Evolutionary conservation across 2,329 filamentous ascomycete species (phyloP).

Genomic region (Trichothecium roseum): DNA sequence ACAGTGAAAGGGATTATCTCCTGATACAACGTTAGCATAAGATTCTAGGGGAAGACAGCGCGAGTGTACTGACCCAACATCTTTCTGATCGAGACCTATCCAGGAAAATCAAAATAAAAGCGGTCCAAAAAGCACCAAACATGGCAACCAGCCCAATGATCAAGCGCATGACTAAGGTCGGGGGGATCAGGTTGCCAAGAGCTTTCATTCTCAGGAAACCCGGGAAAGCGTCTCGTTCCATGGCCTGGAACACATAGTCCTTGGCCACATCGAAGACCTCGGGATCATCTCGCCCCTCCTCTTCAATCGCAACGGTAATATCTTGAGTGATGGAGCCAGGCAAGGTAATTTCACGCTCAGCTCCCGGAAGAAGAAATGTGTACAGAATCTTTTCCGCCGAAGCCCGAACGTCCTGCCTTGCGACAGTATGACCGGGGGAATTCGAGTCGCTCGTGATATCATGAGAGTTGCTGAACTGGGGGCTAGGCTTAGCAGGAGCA

Average conservation of each 20-base stretch:
- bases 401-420: conserved; percentile 80
- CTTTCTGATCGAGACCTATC: conserved; percentile 63
- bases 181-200: conserved; percentile 86
- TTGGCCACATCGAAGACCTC: conserved; percentile 97
- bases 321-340: conserved; percentile 78
- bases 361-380: conserved; percentile 88
- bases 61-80: conserved; percentile 64
- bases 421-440: conserved; percentile 74
- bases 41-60: not conserved
- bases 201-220: conserved; percentile 93
- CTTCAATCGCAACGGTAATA: conserved; percentile 81
- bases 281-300: conserved; percentile 84
- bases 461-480: conserved; percentile 49
- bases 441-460: conserved; percentile 64
- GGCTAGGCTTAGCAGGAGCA: conserved; percentile 33
- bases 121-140: conserved; percentile 90
- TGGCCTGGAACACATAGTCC: conserved; percentile 98
- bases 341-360: conserved; percentile 90
- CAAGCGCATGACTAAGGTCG: conserved; percentile 76
- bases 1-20: conserved; percentile 83
- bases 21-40: conserved; percentile 18
- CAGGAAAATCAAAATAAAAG: conserved; percentile 87
- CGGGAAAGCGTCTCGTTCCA: conserved; percentile 98
- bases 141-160: conserved; percentile 73
- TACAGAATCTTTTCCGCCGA: conserved; percentile 99